phyloP scores from a whole-genome alignment of 441 rosid species.

The Populus hybrid region DNA sequence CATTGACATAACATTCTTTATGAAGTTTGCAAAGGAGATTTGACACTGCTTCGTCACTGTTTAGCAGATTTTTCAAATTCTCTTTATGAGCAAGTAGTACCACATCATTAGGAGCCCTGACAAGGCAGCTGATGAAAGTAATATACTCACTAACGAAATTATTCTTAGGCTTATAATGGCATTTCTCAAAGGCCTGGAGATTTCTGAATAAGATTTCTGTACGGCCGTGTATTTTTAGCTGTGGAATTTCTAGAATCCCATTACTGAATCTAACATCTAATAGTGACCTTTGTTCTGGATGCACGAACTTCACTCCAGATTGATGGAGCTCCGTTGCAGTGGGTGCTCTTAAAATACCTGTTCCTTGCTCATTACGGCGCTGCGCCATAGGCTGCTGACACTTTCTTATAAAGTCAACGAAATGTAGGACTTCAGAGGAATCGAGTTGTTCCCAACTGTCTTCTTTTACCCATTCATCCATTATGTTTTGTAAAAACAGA shows the following conservation, averaged over 20 bases:
- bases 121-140: neutral
- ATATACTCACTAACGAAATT: neutral
- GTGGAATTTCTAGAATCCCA: conserved; percentile 1
- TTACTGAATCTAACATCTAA: neutral
- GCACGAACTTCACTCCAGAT: neutral
- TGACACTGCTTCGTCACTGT: neutral
- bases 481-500: no score
- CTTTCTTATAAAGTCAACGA: neutral
- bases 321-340: conserved; percentile 1
- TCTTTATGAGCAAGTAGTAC: no score
- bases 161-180: neutral
- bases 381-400: neutral
- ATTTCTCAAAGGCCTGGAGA: conserved; percentile 6
- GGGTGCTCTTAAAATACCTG: neutral
- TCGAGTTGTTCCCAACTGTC: neutral
- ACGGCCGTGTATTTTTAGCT: neutral
- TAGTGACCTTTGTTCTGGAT: neutral
- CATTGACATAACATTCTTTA: neutral
- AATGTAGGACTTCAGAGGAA: neutral
- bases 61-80: no score
- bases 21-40: neutral
- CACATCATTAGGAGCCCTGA: neutral
- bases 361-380: neutral
- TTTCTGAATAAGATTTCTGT: neutral
- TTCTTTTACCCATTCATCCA: neutral